phyloP scores from a whole-genome alignment of 179 eudicot genomes.

The Silene coronaria region DNA sequence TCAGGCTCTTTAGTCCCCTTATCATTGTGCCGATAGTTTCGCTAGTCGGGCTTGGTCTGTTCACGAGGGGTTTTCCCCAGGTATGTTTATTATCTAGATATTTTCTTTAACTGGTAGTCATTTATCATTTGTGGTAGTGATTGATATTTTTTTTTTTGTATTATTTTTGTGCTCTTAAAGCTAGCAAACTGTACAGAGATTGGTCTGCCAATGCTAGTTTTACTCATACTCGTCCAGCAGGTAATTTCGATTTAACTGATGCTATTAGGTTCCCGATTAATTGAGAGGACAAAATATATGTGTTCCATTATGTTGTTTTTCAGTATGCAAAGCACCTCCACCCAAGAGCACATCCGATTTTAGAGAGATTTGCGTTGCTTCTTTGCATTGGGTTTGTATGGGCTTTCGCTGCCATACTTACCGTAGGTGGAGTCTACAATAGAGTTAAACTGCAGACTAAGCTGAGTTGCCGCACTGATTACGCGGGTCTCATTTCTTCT shows the following conservation, averaged over 20 bases:
- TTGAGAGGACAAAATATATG: neutral
- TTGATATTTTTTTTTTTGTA: constrained; percentile 5
- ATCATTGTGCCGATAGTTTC: constrained; percentile 74
- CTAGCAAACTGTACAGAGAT: constrained; percentile 80
- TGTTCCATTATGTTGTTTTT: constrained; percentile 12
- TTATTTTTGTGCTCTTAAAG: constrained; percentile 29
- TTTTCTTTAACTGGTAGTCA: neutral
- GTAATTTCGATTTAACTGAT: constrained; percentile 29
- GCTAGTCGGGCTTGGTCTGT: constrained; percentile 74
- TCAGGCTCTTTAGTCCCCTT: constrained; percentile 75
- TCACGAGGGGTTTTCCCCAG: constrained; percentile 81
- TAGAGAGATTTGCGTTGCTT: constrained; percentile 84
- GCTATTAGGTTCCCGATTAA: neutral
- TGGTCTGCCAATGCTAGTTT: constrained; percentile 80
- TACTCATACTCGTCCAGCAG: constrained; percentile 69
- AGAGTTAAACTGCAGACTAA: constrained; percentile 42
- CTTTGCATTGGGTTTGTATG: constrained; percentile 72
- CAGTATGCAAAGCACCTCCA: constrained; percentile 68
- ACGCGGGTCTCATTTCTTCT: constrained; percentile 54
- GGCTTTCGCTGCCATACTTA: constrained; percentile 89
- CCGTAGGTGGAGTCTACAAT: constrained; percentile 81
- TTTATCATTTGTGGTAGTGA: neutral
- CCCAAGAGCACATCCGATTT: constrained; percentile 30
- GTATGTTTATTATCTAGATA: constrained; percentile 29
- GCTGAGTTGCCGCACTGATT: constrained; percentile 75